Percentiles rank a stretch among this genome's conserved stretches.
Evolutionary conservation across 176 grass and related monocot species (phyloP).

Genomic region (Bromus sterilis): DNA sequence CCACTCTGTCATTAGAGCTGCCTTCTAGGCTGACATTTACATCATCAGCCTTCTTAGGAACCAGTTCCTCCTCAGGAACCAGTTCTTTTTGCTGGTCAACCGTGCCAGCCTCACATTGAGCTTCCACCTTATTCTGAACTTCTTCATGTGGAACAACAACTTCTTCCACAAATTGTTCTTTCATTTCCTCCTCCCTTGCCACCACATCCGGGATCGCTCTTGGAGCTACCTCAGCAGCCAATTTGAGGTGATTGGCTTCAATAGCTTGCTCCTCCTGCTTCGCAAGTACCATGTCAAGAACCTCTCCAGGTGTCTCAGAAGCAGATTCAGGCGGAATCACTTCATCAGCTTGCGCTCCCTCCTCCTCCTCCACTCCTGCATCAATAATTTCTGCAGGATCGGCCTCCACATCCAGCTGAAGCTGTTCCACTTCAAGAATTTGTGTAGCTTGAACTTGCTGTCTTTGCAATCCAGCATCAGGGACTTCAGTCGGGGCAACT

Average conservation of each 20-base stretch:
- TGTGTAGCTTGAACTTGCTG: background rate
- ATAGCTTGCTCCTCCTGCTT: background rate
- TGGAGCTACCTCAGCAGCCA: background rate
- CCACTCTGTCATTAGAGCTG: background rate
- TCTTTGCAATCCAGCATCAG: background rate
- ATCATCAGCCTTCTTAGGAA: background rate
- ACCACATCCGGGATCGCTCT: background rate
- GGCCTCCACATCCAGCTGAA: background rate
- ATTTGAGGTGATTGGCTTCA: background rate
- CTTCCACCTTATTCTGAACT: slow-evolving; percentile 19
- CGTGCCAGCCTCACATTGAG: background rate
- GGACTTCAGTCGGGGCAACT: background rate
- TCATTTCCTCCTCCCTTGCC: background rate
- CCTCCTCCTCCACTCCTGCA: background rate
- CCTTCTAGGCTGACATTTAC: slow-evolving; percentile 12
- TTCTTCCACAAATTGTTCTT: background rate
- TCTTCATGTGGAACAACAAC: background rate
- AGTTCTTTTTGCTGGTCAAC: slow-evolving; percentile 7
- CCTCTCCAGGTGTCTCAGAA: slow-evolving; percentile 3
- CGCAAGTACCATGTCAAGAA: background rate
- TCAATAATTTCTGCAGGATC: slow-evolving; percentile 3
- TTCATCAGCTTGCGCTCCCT: slow-evolving; percentile 2
- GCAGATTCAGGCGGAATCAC: slow-evolving; percentile 4
- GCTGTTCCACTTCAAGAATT: background rate
- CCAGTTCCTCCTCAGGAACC: background rate